These are phyloP conservation scores for Lanmaoa pseudosensibilis DNA, from an alignment of 768 basidiomycete genomes.

Conservation along the genomic window DNA sequence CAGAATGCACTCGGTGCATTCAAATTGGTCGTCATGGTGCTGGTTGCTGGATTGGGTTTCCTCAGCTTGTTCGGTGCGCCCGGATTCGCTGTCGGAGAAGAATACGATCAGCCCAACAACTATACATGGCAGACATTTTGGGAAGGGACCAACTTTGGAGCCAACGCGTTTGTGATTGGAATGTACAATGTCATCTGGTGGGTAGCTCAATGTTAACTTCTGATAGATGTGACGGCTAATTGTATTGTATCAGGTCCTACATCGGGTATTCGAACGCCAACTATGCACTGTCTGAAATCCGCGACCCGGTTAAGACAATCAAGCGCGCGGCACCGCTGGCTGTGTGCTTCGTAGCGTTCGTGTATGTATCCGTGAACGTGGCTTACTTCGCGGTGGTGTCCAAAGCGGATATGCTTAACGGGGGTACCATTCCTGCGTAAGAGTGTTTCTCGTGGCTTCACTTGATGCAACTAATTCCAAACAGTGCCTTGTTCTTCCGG, in stretches of 20 bases:
- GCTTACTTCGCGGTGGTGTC: constrained; percentile 77
- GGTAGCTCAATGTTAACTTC: neutral
- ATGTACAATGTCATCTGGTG: constrained; percentile 74
- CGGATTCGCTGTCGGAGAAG: constrained; percentile 50
- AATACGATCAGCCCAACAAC: constrained; percentile 55
- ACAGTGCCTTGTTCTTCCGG: constrained; percentile 69
- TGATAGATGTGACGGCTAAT: neutral
- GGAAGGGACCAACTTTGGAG: constrained; percentile 56
- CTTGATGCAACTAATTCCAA: neutral
- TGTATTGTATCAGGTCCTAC: constrained; percentile 52
- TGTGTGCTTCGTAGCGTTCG: constrained; percentile 53
- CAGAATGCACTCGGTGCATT: constrained; percentile 64
- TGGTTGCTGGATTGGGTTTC: constrained; percentile 55
- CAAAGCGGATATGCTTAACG: constrained; percentile 64
- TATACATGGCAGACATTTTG: constrained; percentile 61
- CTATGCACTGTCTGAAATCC: constrained; percentile 69
- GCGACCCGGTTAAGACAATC: constrained; percentile 51
- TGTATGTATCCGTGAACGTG: constrained; percentile 66
- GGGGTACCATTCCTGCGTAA: constrained; percentile 67
- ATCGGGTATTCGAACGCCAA: constrained; percentile 75
- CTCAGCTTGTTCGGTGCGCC: constrained; percentile 48
- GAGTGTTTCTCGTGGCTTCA: constrained; percentile 19
- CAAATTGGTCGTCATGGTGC: constrained; percentile 56
- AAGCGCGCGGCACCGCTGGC: constrained; percentile 70
- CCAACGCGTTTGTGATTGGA: constrained; percentile 62